Evolutionary conservation across 306 rosid genomes (phyloP).

Genomic region (Ormosia semicastrata): DNA sequence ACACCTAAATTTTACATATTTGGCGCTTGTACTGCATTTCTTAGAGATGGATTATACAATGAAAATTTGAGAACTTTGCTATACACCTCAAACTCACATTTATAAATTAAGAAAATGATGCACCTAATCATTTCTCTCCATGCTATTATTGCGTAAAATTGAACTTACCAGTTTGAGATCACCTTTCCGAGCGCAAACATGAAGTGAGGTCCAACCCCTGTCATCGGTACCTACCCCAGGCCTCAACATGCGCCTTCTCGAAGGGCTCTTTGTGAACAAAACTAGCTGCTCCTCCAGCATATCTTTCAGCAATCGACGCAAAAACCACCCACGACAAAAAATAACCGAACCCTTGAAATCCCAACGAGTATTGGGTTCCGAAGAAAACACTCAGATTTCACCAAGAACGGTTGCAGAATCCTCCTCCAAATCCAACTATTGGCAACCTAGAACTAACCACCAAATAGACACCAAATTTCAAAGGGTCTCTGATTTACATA

Average conservation of each 20-base stretch:
- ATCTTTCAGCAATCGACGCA: not conserved
- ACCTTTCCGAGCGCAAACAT: slow-evolving; percentile 76
- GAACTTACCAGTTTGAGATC: slow-evolving; percentile 57
- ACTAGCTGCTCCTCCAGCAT: slow-evolving; percentile 45
- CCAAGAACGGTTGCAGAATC: not conserved
- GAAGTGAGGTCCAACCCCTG: slow-evolving; percentile 89
- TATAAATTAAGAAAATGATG: not conserved
- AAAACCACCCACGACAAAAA: not conserved
- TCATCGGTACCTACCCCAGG: slow-evolving; percentile 62
- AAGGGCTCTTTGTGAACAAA: slow-evolving; percentile 46
- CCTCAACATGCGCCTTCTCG: slow-evolving; percentile 58
- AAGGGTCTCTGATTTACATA: slow-evolving; percentile 37
- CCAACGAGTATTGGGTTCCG: not conserved
- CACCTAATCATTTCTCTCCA: not conserved
- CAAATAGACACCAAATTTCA: slow-evolving; percentile 2
- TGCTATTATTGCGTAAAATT: not conserved
- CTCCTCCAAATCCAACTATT: not conserved
- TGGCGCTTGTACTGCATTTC: not conserved
- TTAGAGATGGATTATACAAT: not conserved
- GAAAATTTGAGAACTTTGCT: not conserved
- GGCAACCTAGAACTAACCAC: not conserved
- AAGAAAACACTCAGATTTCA: not conserved
- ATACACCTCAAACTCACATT: not conserved
- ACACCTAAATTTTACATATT: not conserved
- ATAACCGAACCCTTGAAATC: not conserved